Evolutionary conservation across 805 yeast genomes (phyloP).

Genomic region (Pichia cephalocereana): DNA sequence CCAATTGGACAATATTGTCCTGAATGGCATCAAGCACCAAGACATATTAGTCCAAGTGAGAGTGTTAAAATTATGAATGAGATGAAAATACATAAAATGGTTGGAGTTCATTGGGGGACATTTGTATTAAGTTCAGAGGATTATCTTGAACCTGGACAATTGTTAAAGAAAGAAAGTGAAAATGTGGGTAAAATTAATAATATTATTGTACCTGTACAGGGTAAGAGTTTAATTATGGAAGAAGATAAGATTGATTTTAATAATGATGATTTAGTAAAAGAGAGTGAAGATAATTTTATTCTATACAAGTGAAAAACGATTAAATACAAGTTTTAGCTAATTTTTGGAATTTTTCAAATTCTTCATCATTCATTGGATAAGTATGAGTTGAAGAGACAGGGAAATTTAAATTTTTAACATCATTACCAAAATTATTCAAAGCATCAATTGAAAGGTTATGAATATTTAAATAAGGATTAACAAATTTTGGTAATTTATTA

Average conservation of each 20-base stretch:
- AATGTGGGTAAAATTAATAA: constrained; percentile 27
- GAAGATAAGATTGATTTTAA: constrained; percentile 3
- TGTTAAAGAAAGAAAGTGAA: constrained; percentile 43
- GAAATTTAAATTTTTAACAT: constrained; percentile 46
- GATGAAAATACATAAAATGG: constrained; percentile 48
- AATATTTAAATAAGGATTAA: constrained; percentile 55
- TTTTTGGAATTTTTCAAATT: constrained; percentile 35
- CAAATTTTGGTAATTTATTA: constrained; percentile 54
- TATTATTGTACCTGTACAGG: constrained; percentile 64
- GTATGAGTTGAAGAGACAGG: constrained; percentile 58
- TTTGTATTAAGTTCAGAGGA: constrained; percentile 84
- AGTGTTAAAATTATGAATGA: constrained; percentile 59
- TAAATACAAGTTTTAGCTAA: constrained; percentile 12
- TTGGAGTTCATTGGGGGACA: constrained; percentile 97
- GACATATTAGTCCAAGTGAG: constrained; percentile 81
- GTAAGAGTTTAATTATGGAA: constrained; percentile 29
- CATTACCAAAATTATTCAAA: constrained; percentile 44
- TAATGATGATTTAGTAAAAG: constrained; percentile 4
- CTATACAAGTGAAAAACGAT: constrained; percentile 16
- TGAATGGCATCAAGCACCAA: constrained; percentile 84
- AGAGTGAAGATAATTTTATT: constrained; percentile 10
- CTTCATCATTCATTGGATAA: constrained; percentile 60
- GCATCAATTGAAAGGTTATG: constrained; percentile 41
- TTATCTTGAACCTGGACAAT: constrained; percentile 70
- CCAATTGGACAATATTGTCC: constrained; percentile 97